These are phyloP conservation scores for Candida sanyaensis DNA, from an alignment of 1,139 yeast genomes.

Conservation along the genomic window DNA sequence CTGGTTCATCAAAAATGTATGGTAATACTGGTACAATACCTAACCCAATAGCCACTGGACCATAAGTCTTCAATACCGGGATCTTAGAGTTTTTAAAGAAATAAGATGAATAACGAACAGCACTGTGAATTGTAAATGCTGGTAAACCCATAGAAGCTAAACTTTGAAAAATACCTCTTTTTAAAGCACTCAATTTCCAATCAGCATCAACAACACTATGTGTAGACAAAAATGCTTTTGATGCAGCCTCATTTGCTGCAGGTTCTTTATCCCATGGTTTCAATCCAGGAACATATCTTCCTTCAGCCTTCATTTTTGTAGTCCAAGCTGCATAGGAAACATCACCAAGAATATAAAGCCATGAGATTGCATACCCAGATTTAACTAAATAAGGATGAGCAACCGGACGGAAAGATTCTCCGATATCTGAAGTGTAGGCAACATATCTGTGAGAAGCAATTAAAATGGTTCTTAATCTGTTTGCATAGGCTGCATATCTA, in stretches of 20 bases:
- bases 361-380: conserved; percentile 71
- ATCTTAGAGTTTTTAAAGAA: conserved; percentile 49
- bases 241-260: conserved; percentile 41
- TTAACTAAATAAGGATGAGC: conserved; percentile 69
- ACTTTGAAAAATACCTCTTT: conserved; percentile 79
- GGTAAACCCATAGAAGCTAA: conserved; percentile 88
- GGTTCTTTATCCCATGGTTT: conserved; percentile 66
- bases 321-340: conserved; percentile 78
- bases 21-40: conserved; percentile 81
- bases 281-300: conserved; percentile 61
- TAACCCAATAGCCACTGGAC: conserved; percentile 78
- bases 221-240: conserved; percentile 28
- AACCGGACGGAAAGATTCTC: conserved; percentile 87
- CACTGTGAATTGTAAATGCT: conserved; percentile 80
- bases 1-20: conserved; percentile 80
- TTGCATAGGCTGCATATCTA: conserved; percentile 84
- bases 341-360: conserved; percentile 80
- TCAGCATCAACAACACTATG: conserved; percentile 47
- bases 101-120: conserved; percentile 69
- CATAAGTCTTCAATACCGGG: conserved; percentile 54
- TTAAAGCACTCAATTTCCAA: conserved; percentile 65
- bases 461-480: conserved; percentile 67
- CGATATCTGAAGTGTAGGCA: conserved; percentile 86
- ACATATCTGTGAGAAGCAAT: conserved; percentile 81
- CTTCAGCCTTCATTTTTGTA: conserved; percentile 67